phyloP scores from a whole-genome alignment of 345 rosid genomes.

The Angophora floribunda region DNA sequence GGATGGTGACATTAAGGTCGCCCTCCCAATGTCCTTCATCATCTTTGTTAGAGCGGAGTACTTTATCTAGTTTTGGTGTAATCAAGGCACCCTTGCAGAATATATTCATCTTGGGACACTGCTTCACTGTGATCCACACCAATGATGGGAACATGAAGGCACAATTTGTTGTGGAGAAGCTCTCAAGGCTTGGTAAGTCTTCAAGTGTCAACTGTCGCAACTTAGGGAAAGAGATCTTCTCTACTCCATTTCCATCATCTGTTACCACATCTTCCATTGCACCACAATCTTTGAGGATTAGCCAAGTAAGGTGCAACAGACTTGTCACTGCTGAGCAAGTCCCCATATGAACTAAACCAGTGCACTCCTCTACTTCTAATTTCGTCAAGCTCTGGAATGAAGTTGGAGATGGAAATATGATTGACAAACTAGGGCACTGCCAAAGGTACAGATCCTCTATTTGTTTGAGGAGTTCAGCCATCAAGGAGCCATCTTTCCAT shows the following conservation, averaged over 20 bases:
- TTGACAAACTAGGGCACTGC: not conserved
- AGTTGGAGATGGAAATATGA: not conserved
- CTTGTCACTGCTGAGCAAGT: not conserved
- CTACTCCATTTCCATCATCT: not conserved
- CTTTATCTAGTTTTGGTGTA: rapidly evolving
- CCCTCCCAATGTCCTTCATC: too few species aligned
- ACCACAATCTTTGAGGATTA: rapidly evolving
- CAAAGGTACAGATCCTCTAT: too few species aligned
- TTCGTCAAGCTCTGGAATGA: rapidly evolving
- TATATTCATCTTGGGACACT: not conserved
- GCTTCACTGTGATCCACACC: not conserved
- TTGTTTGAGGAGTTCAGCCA: not conserved
- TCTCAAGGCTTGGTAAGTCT: not conserved
- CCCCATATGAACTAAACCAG: not conserved
- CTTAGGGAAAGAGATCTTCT: not conserved
- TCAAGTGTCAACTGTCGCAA: rapidly evolving
- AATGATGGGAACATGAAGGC: not conserved
- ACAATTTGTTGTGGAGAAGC: rapidly evolving
- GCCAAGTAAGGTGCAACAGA: not conserved
- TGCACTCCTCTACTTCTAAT: rapidly evolving
- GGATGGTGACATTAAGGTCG: too few species aligned
- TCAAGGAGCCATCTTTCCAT: not conserved
- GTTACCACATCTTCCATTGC: not conserved
- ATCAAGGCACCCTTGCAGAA: not conserved
- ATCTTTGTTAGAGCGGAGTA: too few species aligned